A percentile compares a stretch with the other conserved stretches of the same genome.
Evolutionary conservation across 1,284 basidiomycete species (phyloP).

Genomic region (Sphaerobolus stellatus): DNA sequence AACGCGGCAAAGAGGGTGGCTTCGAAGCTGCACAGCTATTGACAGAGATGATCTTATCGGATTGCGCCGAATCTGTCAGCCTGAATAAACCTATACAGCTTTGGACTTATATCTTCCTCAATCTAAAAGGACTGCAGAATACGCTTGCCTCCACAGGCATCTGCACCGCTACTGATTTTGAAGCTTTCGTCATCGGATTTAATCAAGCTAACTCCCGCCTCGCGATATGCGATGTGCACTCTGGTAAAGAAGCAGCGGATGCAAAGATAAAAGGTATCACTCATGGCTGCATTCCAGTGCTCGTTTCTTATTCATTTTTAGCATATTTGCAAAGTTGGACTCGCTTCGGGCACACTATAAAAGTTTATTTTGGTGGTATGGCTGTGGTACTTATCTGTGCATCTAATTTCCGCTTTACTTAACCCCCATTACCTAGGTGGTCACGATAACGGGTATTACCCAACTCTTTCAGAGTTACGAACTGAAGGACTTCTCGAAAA

Average conservation of each 20-base stretch:
- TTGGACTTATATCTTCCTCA: constrained; percentile 71
- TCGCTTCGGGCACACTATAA: constrained; percentile 70
- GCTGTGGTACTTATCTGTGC: background rate
- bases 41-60: no score
- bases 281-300: constrained; percentile 3
- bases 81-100: no score
- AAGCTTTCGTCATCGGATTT: constrained; percentile 67
- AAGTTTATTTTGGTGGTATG: constrained; percentile 69
- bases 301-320: constrained; percentile 26
- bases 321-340: constrained; percentile 76
- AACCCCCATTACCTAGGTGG: constrained; percentile 27
- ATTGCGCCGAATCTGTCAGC: no score
- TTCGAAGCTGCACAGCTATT: constrained; percentile 63
- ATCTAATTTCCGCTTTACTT: constrained; percentile 16
- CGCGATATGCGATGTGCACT: constrained; percentile 68
- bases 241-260: constrained; percentile 60
- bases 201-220: constrained; percentile 70
- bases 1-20: constrained; percentile 67
- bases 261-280: constrained; percentile 70
- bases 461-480: constrained; percentile 51
- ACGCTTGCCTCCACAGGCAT: constrained; percentile 49
- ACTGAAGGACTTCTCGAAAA: constrained; percentile 66
- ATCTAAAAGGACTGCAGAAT: constrained; percentile 54
- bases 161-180: constrained; percentile 63
- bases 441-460: constrained; percentile 46